These are phyloP conservation scores for Capsella rubella DNA, from an alignment of 441 rosid species.

Conservation along the genomic window DNA sequence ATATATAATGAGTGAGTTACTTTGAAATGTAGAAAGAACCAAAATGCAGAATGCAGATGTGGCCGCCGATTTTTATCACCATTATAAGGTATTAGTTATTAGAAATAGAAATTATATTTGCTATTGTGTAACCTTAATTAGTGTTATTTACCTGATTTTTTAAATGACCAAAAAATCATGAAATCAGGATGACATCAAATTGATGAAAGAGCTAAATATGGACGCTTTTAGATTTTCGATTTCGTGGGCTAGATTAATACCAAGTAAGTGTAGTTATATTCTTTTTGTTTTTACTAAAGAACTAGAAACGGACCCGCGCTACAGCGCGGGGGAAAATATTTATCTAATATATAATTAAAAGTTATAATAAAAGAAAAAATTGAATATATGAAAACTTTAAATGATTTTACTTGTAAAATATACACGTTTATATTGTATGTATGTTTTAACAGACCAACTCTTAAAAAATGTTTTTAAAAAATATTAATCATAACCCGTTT, in stretches of 20 bases:
- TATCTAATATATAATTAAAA: too few relatives aligned
- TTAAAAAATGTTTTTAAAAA: too few relatives aligned
- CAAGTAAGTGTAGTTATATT: constrained; percentile 43
- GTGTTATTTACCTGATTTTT: not conserved
- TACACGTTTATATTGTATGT: too few relatives aligned
- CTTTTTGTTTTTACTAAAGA: not conserved
- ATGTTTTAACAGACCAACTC: too few relatives aligned
- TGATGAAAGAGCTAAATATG: constrained; percentile 49
- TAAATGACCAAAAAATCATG: not conserved
- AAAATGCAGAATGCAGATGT: constrained; percentile 45
- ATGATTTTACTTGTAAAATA: too few relatives aligned
- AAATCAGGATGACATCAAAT: constrained; percentile 46
- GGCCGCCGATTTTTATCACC: constrained; percentile 44
- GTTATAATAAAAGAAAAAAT: too few relatives aligned
- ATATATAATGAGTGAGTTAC: not conserved
- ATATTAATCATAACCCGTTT: too few relatives aligned
- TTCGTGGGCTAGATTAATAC: constrained; percentile 58
- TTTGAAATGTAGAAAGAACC: constrained; percentile 31
- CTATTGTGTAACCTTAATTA: not conserved
- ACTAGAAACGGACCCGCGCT: too few relatives aligned
- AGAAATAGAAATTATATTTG: not conserved
- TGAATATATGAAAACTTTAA: too few relatives aligned
- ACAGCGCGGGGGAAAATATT: too few relatives aligned
- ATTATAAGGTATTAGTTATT: constrained; percentile 40
- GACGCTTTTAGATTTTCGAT: constrained; percentile 57